A percentile compares a stretch with the other conserved stretches of the same genome.
These are phyloP conservation scores for Ogataea philodendri DNA, from an alignment of 805 yeast genomes.

Conservation along the genomic window DNA sequence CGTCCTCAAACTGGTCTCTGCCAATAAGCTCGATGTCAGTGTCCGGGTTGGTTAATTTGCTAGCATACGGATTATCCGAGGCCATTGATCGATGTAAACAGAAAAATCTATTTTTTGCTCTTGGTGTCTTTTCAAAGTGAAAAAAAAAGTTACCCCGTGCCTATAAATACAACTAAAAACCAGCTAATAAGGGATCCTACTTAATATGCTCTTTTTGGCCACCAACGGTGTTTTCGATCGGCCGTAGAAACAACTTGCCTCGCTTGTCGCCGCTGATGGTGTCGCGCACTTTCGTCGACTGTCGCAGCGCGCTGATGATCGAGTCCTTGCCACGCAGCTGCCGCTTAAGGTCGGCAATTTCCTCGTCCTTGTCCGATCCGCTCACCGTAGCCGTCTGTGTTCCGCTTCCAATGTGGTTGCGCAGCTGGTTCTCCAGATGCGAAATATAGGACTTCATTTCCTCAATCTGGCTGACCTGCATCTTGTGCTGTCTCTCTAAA, in stretches of 20 bases:
- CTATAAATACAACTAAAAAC: conserved; percentile 3
- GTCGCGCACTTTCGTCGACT: conserved; percentile 59
- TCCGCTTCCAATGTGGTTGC: conserved; percentile 34
- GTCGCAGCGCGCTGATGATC: conserved; percentile 69
- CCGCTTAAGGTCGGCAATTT: conserved; percentile 61
- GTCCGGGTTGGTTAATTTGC: conserved; percentile 17
- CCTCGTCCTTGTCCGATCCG: conserved; percentile 72
- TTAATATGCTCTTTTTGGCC: conserved; percentile 7
- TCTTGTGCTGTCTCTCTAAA: conserved; percentile 47
- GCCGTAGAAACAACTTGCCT: conserved; percentile 17
- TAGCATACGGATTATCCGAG: conserved; percentile 26
- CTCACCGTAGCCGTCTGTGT: no score
- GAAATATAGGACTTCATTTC: conserved; percentile 58
- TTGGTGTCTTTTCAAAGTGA: conserved; percentile 1
- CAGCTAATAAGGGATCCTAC: conserved; percentile 5
- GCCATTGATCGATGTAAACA: conserved; percentile 17
- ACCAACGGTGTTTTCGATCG: conserved; percentile 21
- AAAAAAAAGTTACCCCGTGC: conserved; percentile 4
- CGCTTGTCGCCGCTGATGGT: conserved; percentile 14
- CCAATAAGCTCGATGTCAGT: conserved; percentile 9
- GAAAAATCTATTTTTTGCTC: conserved; percentile 9
- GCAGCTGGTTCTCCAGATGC: conserved; percentile 59
- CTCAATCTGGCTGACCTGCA: conserved; percentile 50
- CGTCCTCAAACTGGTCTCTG: conserved; percentile 16
- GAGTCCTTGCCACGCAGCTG: conserved; percentile 70